Percentiles rank a stretch among this genome's conserved stretches.
These are phyloP conservation scores for Xylaria longipes DNA, from an alignment of 495 filamentous ascomycete genomes.

Conservation along the genomic window DNA sequence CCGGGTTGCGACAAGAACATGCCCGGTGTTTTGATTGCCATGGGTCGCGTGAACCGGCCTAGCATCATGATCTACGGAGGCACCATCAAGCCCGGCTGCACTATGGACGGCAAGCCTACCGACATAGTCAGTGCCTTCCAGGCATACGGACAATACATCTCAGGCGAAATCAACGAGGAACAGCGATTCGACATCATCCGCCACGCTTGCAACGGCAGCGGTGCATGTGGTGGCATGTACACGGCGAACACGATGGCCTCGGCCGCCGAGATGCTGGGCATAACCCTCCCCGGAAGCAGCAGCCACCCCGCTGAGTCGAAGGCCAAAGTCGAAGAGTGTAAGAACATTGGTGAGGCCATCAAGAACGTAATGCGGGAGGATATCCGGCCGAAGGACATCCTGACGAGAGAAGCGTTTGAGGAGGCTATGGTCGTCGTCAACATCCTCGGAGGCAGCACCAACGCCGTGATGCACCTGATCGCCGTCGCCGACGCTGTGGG, in stretches of 20 bases:
- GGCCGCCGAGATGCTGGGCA: slow-evolving; percentile 95
- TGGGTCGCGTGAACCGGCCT: slow-evolving; percentile 93
- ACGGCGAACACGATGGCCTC: slow-evolving; percentile 99
- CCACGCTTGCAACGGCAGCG: slow-evolving; percentile 89
- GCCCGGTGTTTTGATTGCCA: slow-evolving; percentile 97
- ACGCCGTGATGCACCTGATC: slow-evolving; percentile 95
- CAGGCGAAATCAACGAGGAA: slow-evolving; percentile 89
- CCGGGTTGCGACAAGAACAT: slow-evolving; percentile 99
- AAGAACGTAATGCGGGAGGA: slow-evolving; percentile 85
- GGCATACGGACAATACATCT: slow-evolving; percentile 93
- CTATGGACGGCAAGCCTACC: slow-evolving; percentile 75
- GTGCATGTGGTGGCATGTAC: slow-evolving; percentile 99
- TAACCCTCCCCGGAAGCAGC: slow-evolving; percentile 92
- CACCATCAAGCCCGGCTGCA: slow-evolving; percentile 90
- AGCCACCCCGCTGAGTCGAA: slow-evolving; percentile 89
- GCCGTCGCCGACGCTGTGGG: slow-evolving; percentile 95
- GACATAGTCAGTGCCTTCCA: slow-evolving; percentile 98
- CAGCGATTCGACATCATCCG: slow-evolving; percentile 93
- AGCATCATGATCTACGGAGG: slow-evolving; percentile 98
- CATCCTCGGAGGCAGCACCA: slow-evolving; percentile 95
- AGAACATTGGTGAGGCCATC: slow-evolving; percentile 83
- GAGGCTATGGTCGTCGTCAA: slow-evolving; percentile 96
- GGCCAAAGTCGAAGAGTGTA: slow-evolving; percentile 85
- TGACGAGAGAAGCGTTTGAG: slow-evolving; percentile 92
- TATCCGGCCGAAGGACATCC: slow-evolving; percentile 85